Conservation (phyloP, 192 early-diverging fungal genomes). For the Coemansia reversa region DNA sequence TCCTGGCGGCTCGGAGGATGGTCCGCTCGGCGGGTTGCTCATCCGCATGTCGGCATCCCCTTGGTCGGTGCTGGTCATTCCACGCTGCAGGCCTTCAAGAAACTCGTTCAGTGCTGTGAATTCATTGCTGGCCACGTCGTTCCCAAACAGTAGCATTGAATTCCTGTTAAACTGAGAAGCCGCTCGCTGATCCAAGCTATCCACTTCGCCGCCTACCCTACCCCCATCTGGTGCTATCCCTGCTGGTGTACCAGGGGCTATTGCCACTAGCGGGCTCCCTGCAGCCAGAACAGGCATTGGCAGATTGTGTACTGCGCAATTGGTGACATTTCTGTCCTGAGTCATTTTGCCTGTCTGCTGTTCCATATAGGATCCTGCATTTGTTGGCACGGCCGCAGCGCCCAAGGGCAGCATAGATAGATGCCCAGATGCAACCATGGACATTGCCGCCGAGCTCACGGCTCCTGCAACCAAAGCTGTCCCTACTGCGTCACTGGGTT, state of each 20-base stretch:
- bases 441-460: constrained; percentile 10
- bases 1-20: constrained; percentile 32
- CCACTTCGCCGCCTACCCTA: constrained; percentile 1
- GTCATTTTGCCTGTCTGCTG: constrained; percentile 6
- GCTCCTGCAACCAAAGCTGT: constrained; percentile 1
- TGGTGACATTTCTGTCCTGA: neutral
- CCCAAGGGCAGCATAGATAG: constrained; percentile 3
- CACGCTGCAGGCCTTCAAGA: constrained; percentile 46
- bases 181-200: neutral
- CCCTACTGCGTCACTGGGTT: neutral
- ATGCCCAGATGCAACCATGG: constrained; percentile 13
- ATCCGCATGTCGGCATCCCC: constrained; percentile 15
- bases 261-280: constrained; percentile 12
- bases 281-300: constrained; percentile 9
- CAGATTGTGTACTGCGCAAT: constrained; percentile 9
- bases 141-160: constrained; percentile 37
- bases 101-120: constrained; percentile 48
- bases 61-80: constrained; percentile 20
- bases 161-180: constrained; percentile 21
- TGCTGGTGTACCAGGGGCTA: neutral
- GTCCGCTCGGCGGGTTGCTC: constrained; percentile 33
- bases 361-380: neutral
- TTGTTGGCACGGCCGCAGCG: neutral
- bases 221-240: neutral
- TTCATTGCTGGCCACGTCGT: constrained; percentile 48